phyloP scores from a whole-genome alignment of 148 eudicot genomes.

The Gaultheria prostrata region DNA sequence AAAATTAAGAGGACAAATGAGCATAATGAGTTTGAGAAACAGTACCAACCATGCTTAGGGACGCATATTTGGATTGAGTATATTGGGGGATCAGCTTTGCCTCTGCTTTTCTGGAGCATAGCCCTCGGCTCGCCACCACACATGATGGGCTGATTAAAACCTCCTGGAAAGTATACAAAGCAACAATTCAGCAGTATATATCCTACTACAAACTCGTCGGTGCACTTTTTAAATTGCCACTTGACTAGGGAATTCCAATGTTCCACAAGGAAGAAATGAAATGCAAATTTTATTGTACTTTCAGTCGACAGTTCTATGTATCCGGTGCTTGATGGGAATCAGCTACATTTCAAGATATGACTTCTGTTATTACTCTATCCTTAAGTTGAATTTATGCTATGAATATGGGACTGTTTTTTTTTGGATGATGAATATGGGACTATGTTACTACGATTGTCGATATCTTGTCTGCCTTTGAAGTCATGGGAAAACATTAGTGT shows the following conservation, averaged over 20 bases:
- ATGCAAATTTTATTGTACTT: background rate
- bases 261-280: background rate
- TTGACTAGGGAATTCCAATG: background rate
- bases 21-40: background rate
- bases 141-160: constrained; percentile 98
- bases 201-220: background rate
- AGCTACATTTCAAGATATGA: background rate
- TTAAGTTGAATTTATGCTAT: background rate
- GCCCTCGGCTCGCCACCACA: constrained; percentile 95
- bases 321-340: background rate
- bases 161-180: constrained; percentile 41
- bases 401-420: background rate
- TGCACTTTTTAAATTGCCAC: background rate
- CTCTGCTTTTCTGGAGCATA: constrained; percentile 71
- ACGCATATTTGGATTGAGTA: constrained; percentile 81
- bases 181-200: background rate
- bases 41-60: constrained; percentile 78
- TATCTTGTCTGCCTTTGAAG: background rate
- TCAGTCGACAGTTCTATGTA: background rate
- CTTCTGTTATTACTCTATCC: background rate
- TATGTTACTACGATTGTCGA: too few species aligned
- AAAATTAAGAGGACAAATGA: background rate
- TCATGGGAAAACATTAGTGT: background rate
- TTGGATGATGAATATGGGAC: background rate
- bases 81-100: constrained; percentile 76